Conservation (phyloP, 768 basidiomycete genomes). For the Gyrodon lividus region DNA sequence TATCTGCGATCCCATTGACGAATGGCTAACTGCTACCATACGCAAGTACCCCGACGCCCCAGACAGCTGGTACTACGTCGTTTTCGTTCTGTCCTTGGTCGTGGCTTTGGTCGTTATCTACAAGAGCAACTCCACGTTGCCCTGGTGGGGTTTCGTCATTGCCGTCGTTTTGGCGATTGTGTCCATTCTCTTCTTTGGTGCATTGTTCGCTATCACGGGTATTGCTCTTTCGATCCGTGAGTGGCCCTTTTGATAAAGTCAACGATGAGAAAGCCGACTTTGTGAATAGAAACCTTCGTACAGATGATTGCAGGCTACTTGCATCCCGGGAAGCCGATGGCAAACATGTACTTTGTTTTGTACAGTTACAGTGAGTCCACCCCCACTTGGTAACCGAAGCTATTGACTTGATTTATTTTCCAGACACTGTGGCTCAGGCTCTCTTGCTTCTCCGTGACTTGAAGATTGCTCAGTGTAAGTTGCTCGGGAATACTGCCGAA, state of each 20-base stretch:
- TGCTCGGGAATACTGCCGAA: not conserved
- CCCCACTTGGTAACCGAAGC: constrained; percentile 16
- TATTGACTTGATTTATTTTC: constrained; percentile 30
- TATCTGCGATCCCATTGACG: constrained; percentile 10
- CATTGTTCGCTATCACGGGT: constrained; percentile 52
- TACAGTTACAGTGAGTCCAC: constrained; percentile 43
- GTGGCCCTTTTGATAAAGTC: constrained; percentile 1
- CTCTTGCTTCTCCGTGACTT: constrained; percentile 55
- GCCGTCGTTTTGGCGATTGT: constrained; percentile 49
- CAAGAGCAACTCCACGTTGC: constrained; percentile 50
- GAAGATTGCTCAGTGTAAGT: constrained; percentile 38
- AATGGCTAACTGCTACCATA: not conserved
- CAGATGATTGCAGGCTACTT: constrained; percentile 40
- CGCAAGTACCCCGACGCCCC: constrained; percentile 34
- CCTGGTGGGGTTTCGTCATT: constrained; percentile 60
- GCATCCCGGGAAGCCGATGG: constrained; percentile 38
- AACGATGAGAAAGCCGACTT: not conserved
- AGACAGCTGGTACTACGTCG: constrained; percentile 33
- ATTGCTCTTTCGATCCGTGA: constrained; percentile 14
- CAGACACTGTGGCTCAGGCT: constrained; percentile 51
- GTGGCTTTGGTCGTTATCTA: constrained; percentile 58
- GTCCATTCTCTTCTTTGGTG: constrained; percentile 52
- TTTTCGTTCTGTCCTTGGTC: constrained; percentile 34
- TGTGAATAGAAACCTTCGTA: constrained; percentile 23
- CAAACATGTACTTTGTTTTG: constrained; percentile 45